Conservation (phyloP, 148 eudicot species). For the Silene latifolia region DNA sequence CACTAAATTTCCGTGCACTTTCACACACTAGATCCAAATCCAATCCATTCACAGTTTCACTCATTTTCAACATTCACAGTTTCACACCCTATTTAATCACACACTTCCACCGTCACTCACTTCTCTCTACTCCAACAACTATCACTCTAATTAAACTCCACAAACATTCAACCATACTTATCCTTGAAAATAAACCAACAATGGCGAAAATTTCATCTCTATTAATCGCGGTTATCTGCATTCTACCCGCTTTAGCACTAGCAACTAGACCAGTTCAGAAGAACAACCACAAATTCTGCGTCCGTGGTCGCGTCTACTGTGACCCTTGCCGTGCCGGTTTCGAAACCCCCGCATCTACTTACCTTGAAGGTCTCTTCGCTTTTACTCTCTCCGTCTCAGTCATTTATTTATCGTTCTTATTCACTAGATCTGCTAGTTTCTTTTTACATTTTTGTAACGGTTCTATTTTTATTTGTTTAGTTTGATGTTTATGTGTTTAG, state of each 20-base stretch:
- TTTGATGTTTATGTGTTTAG: neutral
- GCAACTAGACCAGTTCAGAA: conserved; percentile 11
- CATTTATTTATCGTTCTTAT: neutral
- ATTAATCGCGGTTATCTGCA: neutral
- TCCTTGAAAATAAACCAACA: neutral
- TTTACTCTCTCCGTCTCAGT: neutral
- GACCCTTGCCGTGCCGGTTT: conserved; percentile 30
- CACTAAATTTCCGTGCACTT: too few species aligned
- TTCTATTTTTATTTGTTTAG: neutral
- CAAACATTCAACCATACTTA: neutral
- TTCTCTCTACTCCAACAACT: neutral
- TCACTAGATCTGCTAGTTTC: neutral
- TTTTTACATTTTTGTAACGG: neutral
- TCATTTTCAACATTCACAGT: neutral
- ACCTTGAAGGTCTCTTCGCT: conserved; percentile 30
- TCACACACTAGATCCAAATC: too few species aligned
- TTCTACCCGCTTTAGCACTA: conserved; percentile 11
- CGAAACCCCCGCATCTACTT: conserved; percentile 34
- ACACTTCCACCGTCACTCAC: neutral
- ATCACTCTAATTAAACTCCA: too few species aligned
- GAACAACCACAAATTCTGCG: conserved; percentile 4
- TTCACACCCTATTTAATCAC: neutral
- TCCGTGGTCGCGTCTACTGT: conserved; percentile 27
- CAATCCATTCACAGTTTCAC: too few species aligned
- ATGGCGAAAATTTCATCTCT: conserved; percentile 16